Conservation (phyloP, 805 yeast species). For the Barnettozyma sp. region DNA sequence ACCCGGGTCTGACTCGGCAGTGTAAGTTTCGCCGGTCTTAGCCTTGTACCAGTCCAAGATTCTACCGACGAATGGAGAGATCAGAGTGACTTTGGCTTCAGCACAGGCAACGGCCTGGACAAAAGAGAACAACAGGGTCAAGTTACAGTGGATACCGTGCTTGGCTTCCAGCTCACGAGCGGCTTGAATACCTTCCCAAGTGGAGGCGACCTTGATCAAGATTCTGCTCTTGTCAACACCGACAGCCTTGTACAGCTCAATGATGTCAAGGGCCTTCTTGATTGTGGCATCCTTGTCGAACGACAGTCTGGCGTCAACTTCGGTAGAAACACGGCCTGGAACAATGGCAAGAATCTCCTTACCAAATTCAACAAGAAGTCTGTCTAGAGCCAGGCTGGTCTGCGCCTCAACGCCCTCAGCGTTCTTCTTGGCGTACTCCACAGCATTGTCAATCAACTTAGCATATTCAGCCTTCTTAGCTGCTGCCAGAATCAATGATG, state of each 20-base stretch:
- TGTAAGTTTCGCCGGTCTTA: slow-evolving; percentile 80
- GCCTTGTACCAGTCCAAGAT: slow-evolving; percentile 98
- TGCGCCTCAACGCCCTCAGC: slow-evolving; percentile 55
- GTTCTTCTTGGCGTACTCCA: slow-evolving; percentile 69
- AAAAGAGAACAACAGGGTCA: slow-evolving; percentile 91
- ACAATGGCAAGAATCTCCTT: slow-evolving; percentile 85
- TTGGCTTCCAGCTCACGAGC: slow-evolving; percentile 90
- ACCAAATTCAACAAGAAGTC: slow-evolving; percentile 94
- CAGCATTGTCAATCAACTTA: slow-evolving; percentile 82
- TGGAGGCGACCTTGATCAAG: slow-evolving; percentile 93
- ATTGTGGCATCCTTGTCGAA: slow-evolving; percentile 92
- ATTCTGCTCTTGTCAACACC: slow-evolving; percentile 89
- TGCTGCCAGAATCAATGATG: slow-evolving; percentile 94
- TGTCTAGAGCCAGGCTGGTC: slow-evolving; percentile 81
- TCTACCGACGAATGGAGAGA: slow-evolving; percentile 99
- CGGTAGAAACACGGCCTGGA: slow-evolving; percentile 99
- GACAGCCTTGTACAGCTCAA: slow-evolving; percentile 72
- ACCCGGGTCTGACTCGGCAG: slow-evolving; percentile 88
- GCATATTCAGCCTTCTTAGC: slow-evolving; percentile 86
- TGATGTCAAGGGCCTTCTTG: slow-evolving; percentile 88
- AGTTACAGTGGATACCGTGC: slow-evolving; percentile 88
- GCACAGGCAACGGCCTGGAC: slow-evolving; percentile 99
- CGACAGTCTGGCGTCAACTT: slow-evolving; percentile 97
- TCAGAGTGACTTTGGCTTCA: slow-evolving; percentile 91
- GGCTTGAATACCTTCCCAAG: slow-evolving; percentile 99